Percentiles rank a stretch among this genome's conserved stretches.
These are phyloP conservation scores for Suillus spraguei DNA, from an alignment of 768 basidiomycete species.

Conservation along the genomic window DNA sequence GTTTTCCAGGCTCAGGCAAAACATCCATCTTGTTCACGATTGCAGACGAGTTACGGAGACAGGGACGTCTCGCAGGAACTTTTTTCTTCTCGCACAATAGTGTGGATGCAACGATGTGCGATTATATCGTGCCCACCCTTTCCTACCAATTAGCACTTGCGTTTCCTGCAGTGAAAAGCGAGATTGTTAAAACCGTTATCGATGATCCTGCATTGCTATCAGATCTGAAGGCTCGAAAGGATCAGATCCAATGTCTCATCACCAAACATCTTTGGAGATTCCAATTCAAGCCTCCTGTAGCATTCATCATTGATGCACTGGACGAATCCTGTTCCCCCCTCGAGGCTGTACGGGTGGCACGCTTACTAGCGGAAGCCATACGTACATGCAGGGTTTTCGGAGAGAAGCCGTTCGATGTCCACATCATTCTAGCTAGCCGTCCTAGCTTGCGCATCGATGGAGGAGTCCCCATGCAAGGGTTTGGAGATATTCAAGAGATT, in stretches of 20 bases:
- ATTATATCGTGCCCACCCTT: neutral
- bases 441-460: neutral
- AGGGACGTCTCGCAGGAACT: neutral
- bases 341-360: neutral
- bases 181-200: neutral
- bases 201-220: neutral
- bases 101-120: neutral
- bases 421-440: neutral
- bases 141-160: neutral
- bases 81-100: neutral
- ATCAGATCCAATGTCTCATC: neutral
- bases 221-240: neutral
- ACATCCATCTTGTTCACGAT: neutral
- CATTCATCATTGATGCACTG: neutral
- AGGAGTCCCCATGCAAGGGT: neutral
- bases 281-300: neutral
- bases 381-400: neutral
- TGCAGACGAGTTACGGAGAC: neutral
- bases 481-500: neutral
- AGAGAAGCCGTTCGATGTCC: neutral
- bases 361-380: neutral
- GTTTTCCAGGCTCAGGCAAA: slow-evolving; percentile 1
- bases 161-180: neutral
- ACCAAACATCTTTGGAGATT: neutral
- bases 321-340: neutral